phyloP scores from a whole-genome alignment of 2,329 filamentous ascomycete species.

The Fusarium buharicum region DNA sequence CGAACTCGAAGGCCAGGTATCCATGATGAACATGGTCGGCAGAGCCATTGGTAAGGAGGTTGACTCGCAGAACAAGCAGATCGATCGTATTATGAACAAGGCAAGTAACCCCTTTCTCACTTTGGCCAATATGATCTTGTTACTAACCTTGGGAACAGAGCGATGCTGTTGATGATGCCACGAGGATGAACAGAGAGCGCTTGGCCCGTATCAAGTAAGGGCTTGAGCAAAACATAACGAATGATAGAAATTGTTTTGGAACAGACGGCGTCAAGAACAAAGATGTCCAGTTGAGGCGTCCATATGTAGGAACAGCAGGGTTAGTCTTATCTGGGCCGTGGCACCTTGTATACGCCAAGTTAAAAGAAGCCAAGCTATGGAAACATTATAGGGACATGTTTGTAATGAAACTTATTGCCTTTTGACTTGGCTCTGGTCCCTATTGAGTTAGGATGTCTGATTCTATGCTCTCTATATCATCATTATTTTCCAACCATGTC shows the following conservation, averaged over 20 bases:
- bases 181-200: slow-evolving; percentile 79
- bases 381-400: neutral
- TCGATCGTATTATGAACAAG: slow-evolving; percentile 82
- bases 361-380: neutral
- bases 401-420: slow-evolving; percentile 8
- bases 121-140: neutral
- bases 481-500: too few species aligned
- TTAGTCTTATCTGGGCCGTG: slow-evolving; percentile 6
- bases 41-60: slow-evolving; percentile 79
- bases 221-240: neutral
- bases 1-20: slow-evolving; percentile 76
- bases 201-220: slow-evolving; percentile 68
- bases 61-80: slow-evolving; percentile 77
- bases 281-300: slow-evolving; percentile 10
- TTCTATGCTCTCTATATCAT: neutral
- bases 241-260: slow-evolving; percentile 16
- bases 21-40: slow-evolving; percentile 77
- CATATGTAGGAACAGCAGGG: slow-evolving; percentile 1
- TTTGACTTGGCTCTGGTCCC: neutral
- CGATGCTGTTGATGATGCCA: slow-evolving; percentile 83
- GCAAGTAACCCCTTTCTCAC: slow-evolving; percentile 55
- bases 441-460: neutral
- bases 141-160: slow-evolving; percentile 64
- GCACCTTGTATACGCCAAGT: slow-evolving; percentile 4
- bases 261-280: slow-evolving; percentile 5